Conservation (phyloP, 495 filamentous ascomycete species). For the Cetradonia linearis region DNA sequence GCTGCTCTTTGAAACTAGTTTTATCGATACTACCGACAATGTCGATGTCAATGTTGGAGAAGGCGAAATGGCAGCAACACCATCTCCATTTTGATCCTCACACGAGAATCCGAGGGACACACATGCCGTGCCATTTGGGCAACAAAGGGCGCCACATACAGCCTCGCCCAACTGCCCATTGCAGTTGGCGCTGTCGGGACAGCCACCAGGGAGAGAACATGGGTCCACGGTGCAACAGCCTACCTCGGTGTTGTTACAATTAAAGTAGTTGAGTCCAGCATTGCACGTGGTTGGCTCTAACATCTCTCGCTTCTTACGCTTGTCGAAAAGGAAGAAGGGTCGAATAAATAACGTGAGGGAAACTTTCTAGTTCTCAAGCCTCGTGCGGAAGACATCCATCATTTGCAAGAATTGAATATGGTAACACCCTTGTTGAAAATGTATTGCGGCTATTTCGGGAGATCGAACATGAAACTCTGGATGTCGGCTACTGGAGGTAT, state of each 20-base stretch:
- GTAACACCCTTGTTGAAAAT: not conserved
- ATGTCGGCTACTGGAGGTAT: not conserved
- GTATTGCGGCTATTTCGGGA: not conserved
- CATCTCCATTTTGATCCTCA: not conserved
- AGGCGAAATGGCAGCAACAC: not conserved
- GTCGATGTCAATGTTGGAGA: not conserved
- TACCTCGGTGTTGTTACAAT: not conserved
- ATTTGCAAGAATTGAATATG: not conserved
- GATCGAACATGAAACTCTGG: not conserved
- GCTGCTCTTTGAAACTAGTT: not conserved
- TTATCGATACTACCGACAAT: not conserved
- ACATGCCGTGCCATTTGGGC: not conserved
- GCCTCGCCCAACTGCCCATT: not conserved
- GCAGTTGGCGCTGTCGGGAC: not conserved
- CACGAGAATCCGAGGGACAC: not conserved
- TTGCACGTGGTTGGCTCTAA: not conserved
- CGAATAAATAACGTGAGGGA: not conserved
- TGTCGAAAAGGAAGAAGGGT: not conserved
- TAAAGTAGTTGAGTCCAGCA: not conserved
- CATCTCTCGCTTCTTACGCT: not conserved
- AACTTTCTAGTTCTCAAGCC: not conserved
- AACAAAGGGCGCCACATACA: not conserved
- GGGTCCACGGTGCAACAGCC: slow-evolving; percentile 13
- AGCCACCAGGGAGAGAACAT: not conserved
- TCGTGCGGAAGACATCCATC: not conserved